Conservation (phyloP, 2,329 filamentous ascomycete species). For the Fusarium dlaminii region DNA sequence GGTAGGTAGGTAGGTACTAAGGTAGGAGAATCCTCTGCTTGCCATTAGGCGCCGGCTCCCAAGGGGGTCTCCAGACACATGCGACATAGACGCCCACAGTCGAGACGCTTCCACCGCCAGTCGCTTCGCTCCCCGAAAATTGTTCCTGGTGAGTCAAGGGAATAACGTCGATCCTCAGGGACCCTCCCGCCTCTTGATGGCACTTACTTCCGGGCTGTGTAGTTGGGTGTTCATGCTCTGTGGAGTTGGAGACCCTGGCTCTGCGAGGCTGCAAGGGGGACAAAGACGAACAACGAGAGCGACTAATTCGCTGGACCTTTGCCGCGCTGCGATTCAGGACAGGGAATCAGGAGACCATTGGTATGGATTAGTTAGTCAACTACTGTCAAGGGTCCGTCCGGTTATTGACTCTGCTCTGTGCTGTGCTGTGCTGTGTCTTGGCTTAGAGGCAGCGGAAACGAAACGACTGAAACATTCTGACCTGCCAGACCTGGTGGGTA, state of each 20-base stretch:
- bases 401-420: background rate
- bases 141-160: conserved; percentile 17
- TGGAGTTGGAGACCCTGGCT: conserved; percentile 7
- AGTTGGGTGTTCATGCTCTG: conserved; percentile 26
- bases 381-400: conserved; percentile 11
- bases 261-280: background rate
- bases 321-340: conserved; percentile 28
- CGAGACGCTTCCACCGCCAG: conserved; percentile 37
- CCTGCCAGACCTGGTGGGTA: conserved; percentile 2
- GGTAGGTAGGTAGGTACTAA: background rate
- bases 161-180: conserved; percentile 21
- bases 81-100: conserved; percentile 38
- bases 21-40: background rate
- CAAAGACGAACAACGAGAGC: conserved; percentile 19
- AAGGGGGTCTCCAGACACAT: conserved; percentile 28
- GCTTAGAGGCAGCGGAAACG: conserved; percentile 29
- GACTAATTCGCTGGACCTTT: conserved; percentile 28
- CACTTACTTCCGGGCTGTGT: background rate
- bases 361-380: conserved; percentile 2
- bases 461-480: conserved; percentile 35
- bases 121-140: conserved; percentile 21
- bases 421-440: conserved; percentile 6
- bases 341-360: conserved; percentile 1
- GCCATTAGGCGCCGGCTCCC: conserved; percentile 26
- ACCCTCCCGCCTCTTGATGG: background rate